Base-by-base conservation (phyloP, 108 stramenopile genomes). In the Nitzschia palea region DNA sequence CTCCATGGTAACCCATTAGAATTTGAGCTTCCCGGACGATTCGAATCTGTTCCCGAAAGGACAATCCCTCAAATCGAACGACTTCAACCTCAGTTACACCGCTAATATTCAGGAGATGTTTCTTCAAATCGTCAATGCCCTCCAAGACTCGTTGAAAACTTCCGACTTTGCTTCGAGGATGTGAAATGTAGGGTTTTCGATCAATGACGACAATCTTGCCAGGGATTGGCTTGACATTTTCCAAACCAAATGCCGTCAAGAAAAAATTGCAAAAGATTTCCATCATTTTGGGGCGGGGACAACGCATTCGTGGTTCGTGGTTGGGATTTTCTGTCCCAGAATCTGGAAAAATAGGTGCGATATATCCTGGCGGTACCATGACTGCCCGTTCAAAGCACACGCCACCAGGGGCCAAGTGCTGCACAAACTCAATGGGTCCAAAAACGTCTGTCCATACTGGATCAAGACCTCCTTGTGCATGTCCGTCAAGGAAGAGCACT, bases 401-500 rank as follows among this genome's bases (percentile, higher is more conserved):
- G 25, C 67, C 67, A n/a, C 55, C 57, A 3, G 18, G 12, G 26
- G 53, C 53, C 43, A 75, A 47, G 35, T 78, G 66, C 27, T 53
- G 67, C 3, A 73, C 44, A 33, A 28, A 71, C 18, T 55, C 64
- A 35, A 20, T 37, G 9, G 51, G 26, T 2, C 73, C 75, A 74
- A 77, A 81, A 15, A 78, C 50, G 0, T 48, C n/a, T 26, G 27
- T 36, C 80, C 80, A 81, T 2, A 74, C 68, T 0, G 62, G 12
- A 33, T 81, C 80, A 15, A 81, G 51, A 40, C 20, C 26, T 1
- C 76, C 76, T 32, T 75, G 42, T 15, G 80, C 62, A 44, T 81
- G 80, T 4, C 68, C 80, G 65, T 81, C 80, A 23, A 81, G 52
- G 65, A 81, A 81, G 47, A 81, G 33, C 3, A 79, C 68, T n/a